A percentile compares a stretch with the other conserved stretches of the same genome.
phyloP scores from a whole-genome alignment of 805 yeast species.

The Kodamaea neixiangensis region DNA sequence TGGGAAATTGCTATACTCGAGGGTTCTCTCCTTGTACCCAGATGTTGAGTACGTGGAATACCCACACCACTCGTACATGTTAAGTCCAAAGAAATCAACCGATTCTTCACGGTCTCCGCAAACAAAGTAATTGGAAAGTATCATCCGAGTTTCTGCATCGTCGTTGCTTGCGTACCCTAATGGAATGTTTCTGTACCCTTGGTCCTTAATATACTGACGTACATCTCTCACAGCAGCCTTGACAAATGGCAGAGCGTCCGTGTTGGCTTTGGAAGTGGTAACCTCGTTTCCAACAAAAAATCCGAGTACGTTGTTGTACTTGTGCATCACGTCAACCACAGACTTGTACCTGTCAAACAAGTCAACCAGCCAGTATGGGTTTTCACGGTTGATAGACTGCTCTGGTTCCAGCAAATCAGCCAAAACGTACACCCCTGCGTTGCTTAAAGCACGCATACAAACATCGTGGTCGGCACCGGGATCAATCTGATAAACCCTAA shows the following conservation, averaged over 20 bases:
- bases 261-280: constrained; percentile 26
- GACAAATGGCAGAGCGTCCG: constrained; percentile 36
- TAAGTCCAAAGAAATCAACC: constrained; percentile 39
- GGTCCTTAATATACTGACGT: constrained; percentile 27
- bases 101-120: constrained; percentile 22
- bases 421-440: constrained; percentile 37
- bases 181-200: constrained; percentile 36
- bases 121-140: constrained; percentile 31
- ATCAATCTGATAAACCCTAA: constrained; percentile 86
- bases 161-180: constrained; percentile 45
- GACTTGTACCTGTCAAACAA: constrained; percentile 29
- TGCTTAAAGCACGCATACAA: constrained; percentile 32
- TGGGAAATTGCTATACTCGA: constrained; percentile 28
- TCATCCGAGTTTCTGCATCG: constrained; percentile 31
- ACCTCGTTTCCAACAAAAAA: constrained; percentile 47
- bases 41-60: constrained; percentile 37
- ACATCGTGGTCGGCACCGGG: constrained; percentile 68
- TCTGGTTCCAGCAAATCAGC: constrained; percentile 40
- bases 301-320: constrained; percentile 38
- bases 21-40: constrained; percentile 38
- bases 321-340: constrained; percentile 35
- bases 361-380: constrained; percentile 38
- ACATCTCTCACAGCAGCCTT: constrained; percentile 39
- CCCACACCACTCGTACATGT: constrained; percentile 47
- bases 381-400: constrained; percentile 31